Evolutionary conservation across 164 flowering plant species (phyloP), one percentile per base, ranked within the genome.

Genomic region (Annona cherimola): DNA sequence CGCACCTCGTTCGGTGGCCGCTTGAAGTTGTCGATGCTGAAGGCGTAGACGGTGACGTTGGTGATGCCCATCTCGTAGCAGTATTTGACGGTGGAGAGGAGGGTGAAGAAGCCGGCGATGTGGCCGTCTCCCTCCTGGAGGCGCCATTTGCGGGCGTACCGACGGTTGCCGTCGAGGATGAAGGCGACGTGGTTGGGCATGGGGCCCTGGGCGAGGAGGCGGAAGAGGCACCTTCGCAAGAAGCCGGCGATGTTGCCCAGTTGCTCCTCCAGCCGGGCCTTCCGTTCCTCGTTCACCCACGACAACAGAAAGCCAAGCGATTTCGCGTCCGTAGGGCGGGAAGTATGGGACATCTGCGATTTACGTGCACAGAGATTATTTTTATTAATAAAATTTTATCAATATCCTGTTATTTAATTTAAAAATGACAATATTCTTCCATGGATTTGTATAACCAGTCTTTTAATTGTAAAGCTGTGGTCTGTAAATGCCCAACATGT

Each of bases 21-120:
- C 65, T 80, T 86, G 81, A 89, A 90, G 73, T 90, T 93, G 26
- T 93, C 96, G n/a, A 90, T 88, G 84, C 96, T 90, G 81, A 92
- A 92, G 62, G 96, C 93, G 67, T 83, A 90, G 2, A 90, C 67
- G 0, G 96, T 86, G 1, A 87, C 82, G 73, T 90, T 84, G 75
- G 83, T 88, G 12, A 91, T 84, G 2, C 92, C 90, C 71, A 90
- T 44, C 68, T 90, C 90, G 66, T 84, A 88, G 79, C 92, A 93
- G 73, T 89, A 86, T 55, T 72, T 72, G 3, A 93, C 82, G 68
- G 88, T 71, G 64, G 81, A 73, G 80, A 84, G 79, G 50, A 86
- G 84, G 63, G 90, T 73, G 20, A 69, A 55, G 68, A 78, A 86
- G 5, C 95, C 93, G 68, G 62, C 78, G 65, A 71, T 81, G 73